These are phyloP conservation scores for Tolypocladium ophioglossoides DNA, from an alignment of 2,329 filamentous ascomycete species.

Conservation along the genomic window DNA sequence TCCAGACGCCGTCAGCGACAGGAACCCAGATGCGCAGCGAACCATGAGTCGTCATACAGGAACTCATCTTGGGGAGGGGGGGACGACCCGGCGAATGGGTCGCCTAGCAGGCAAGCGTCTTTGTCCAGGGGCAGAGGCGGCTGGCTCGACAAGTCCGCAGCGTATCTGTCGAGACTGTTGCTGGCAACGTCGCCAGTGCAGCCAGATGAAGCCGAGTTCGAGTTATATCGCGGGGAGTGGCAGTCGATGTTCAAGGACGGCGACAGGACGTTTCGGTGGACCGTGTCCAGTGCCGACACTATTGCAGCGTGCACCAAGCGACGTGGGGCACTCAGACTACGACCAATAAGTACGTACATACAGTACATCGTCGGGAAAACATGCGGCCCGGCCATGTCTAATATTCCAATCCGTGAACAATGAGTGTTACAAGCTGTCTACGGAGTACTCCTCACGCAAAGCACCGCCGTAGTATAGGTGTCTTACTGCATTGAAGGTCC, in stretches of 20 bases:
- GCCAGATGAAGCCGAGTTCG: background rate
- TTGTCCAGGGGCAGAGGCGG: background rate
- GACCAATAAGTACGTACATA: too few species aligned
- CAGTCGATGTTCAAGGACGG: background rate
- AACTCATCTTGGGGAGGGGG: constrained; percentile 24
- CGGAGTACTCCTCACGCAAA: background rate
- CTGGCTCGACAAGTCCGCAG: background rate
- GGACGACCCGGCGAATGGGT: background rate
- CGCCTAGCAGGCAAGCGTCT: background rate
- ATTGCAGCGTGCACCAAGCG: background rate
- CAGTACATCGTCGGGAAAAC: background rate
- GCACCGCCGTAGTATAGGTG: background rate
- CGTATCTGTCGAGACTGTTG: background rate
- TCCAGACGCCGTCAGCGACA: background rate
- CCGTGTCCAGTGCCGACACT: background rate
- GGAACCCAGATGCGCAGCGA: background rate
- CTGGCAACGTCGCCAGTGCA: background rate
- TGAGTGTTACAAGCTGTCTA: too few species aligned
- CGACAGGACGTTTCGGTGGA: background rate
- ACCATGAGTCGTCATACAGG: constrained; percentile 17
- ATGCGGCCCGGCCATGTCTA: background rate
- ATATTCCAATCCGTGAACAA: too few species aligned
- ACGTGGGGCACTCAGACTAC: background rate
- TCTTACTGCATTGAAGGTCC: background rate
- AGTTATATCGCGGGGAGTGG: background rate